Base-by-base conservation (phyloP, 2,329 filamentous ascomycete genomes). In the Paramyrothecium roridum region DNA sequence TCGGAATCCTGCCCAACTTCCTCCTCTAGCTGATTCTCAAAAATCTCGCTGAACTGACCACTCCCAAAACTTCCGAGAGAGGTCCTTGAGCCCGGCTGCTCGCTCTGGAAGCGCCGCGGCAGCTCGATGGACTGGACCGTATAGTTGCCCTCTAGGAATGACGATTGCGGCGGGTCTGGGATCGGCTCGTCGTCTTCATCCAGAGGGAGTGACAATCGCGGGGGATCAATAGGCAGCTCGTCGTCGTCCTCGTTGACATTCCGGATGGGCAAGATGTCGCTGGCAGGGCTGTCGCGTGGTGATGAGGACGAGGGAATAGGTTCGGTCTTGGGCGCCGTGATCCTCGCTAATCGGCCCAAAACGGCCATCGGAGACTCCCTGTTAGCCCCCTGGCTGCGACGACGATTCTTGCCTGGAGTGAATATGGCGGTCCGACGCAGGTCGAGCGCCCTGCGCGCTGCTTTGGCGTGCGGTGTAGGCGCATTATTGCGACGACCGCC, bases 101-200 rank as follows among this genome's bases (percentile, higher is more conserved):
- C 80, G 52, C 71, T n/a, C n/a, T 79, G 40, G 71, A 64, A 17
- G 77, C 85, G 73, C 26, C 85, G 75, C 8, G 83, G 80, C 50
- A 86, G 64, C 68, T 88, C 85, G 26, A 88, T 77, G 2, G 84
- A 86, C 56, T 80, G 78, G 45, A 79, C 67, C 0, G 84, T 87
- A 57, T 78, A 77, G 59, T 86, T 80, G 23, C 85, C 81, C 54
- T 86, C 83, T 22, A 87, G 63, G 11, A 77, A 74, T 33, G 80
- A 79, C 51, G 81, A 77, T 52, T 74, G 76, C 33, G 84, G 84
- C 10, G 81, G 81, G 43, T 75, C 74, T 54, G 84, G 63, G 21
- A 82, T 73, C 17, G 79, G 73, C 46, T 81, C 79, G 20, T 82
- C 80, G 51, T 80, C 77, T 37, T 77, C 76, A 45, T 76, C 75